Percentiles rank a stretch among this genome's conserved stretches.
Evolutionary conservation across 2,329 filamentous ascomycete genomes (phyloP).

Genomic region (Calonectria hawksworthii): DNA sequence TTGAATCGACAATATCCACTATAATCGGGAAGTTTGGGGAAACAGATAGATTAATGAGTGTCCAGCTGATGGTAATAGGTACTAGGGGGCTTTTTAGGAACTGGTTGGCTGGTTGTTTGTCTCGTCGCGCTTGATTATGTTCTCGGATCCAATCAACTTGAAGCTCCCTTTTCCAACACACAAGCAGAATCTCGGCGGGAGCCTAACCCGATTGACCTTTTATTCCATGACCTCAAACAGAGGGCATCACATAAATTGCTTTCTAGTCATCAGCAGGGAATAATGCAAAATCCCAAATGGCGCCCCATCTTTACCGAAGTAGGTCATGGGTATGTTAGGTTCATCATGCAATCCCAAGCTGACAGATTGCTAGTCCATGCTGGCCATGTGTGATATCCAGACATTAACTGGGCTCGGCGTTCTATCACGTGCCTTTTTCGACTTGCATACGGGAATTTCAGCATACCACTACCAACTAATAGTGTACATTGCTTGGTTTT

Average conservation of each 20-base stretch:
- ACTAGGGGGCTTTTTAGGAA: conserved; percentile 10
- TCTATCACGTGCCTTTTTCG: conserved; percentile 8
- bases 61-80: conserved; percentile 11
- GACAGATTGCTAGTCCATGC: background rate
- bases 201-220: conserved; percentile 15
- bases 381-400: conserved; percentile 18
- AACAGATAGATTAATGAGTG: no score
- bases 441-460: background rate
- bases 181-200: background rate
- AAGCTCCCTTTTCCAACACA: background rate
- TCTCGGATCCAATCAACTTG: background rate
- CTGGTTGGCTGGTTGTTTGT: background rate
- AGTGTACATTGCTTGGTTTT: conserved; percentile 19
- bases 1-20: no score
- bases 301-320: background rate
- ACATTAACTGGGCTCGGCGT: conserved; percentile 13
- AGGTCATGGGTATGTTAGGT: no score
- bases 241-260: no score
- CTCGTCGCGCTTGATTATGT: background rate
- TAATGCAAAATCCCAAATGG: no score
- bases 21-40: no score
- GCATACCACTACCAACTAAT: conserved; percentile 11
- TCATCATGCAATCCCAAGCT: no score
- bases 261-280: no score
- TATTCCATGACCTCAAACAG: background rate